phyloP scores from a whole-genome alignment of 306 rosid species.

The Ormosia emarginata region DNA sequence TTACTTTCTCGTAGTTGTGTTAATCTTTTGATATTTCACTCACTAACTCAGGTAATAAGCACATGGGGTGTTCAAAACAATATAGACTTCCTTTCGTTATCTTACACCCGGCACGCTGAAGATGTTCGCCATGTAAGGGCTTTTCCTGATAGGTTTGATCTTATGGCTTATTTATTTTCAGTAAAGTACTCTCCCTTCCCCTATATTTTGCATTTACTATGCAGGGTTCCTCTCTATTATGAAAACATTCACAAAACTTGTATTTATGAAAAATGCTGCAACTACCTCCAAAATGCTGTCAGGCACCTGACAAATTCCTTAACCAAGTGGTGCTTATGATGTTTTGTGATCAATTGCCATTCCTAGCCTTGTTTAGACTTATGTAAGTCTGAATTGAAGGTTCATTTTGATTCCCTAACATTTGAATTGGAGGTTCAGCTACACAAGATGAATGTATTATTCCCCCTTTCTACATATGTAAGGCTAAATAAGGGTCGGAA shows the following conservation, averaged over 20 bases:
- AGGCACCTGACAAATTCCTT: neutral
- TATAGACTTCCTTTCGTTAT: constrained; percentile 70
- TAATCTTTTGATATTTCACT: neutral
- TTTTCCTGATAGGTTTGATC: constrained; percentile 7
- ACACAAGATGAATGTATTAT: neutral
- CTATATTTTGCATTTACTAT: neutral
- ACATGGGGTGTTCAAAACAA: constrained; percentile 74
- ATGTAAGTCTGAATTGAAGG: neutral
- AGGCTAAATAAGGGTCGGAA: neutral
- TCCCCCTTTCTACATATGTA: neutral
- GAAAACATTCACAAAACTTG: neutral
- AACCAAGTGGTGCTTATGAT: neutral
- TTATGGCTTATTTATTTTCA: neutral
- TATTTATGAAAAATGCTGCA: neutral
- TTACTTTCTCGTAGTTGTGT: neutral
- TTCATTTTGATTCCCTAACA: neutral
- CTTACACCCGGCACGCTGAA: constrained; percentile 69
- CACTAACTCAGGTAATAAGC: constrained; percentile 60
- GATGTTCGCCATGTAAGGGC: constrained; percentile 70
- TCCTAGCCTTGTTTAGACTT: neutral
- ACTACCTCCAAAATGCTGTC: neutral
- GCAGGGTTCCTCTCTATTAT: neutral
- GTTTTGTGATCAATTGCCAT: neutral
- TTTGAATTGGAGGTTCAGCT: neutral
- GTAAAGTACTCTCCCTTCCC: neutral